Percentiles rank a stretch among this genome's conserved stretches.
phyloP scores from a whole-genome alignment of 768 basidiomycete genomes.

The Leucogyrophana mollusca region DNA sequence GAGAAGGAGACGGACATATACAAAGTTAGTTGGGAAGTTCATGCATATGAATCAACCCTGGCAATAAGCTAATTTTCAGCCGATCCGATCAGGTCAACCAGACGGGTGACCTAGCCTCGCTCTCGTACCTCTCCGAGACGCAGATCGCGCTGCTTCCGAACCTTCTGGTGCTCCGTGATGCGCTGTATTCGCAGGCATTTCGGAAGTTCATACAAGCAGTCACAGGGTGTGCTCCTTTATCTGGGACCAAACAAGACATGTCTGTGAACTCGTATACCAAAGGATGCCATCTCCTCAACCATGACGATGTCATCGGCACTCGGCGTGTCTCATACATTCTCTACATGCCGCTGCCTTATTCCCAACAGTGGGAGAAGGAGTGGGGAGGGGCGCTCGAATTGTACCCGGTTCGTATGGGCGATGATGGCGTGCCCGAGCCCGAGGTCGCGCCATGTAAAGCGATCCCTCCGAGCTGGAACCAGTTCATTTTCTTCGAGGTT shows the following conservation, averaged over 20 bases:
- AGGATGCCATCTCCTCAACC: constrained; percentile 93
- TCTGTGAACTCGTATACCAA: constrained; percentile 89
- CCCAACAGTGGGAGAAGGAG: constrained; percentile 77
- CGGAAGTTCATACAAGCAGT: constrained; percentile 80
- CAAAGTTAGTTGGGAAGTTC: constrained; percentile 56
- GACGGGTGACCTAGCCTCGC: constrained; percentile 93
- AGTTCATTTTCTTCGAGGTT: constrained; percentile 87
- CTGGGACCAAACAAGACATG: constrained; percentile 92
- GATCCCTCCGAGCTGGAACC: constrained; percentile 84
- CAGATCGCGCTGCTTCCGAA: constrained; percentile 80
- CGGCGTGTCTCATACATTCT: constrained; percentile 95
- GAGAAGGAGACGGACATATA: constrained; percentile 99
- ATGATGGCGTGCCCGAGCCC: constrained; percentile 65
- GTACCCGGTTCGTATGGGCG: constrained; percentile 67
- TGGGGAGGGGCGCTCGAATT: constrained; percentile 96
- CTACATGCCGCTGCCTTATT: constrained; percentile 83
- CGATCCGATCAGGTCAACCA: constrained; percentile 74
- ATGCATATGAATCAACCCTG: background rate
- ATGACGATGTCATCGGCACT: constrained; percentile 97
- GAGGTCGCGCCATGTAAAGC: constrained; percentile 59
- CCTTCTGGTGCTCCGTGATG: constrained; percentile 81
- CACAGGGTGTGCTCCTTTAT: constrained; percentile 90
- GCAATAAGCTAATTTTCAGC: background rate
- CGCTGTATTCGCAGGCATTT: constrained; percentile 85
- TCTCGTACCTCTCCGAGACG: constrained; percentile 77